phyloP scores from a whole-genome alignment of 169 alveolate species.

The Eimeria tenella region DNA sequence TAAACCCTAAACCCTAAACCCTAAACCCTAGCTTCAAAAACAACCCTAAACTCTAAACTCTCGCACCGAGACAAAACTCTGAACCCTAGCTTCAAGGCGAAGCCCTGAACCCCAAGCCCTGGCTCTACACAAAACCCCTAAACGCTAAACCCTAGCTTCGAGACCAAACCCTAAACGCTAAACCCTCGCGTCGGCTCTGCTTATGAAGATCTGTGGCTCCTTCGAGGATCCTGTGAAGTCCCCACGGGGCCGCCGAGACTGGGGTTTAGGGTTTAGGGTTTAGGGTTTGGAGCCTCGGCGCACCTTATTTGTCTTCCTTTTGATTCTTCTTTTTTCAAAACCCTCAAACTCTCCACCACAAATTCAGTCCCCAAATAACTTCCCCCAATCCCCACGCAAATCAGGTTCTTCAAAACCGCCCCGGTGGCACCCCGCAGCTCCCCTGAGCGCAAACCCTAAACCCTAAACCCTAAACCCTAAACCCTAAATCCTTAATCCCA shows the following conservation, averaged over 20 bases:
- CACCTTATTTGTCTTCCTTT: too few species aligned
- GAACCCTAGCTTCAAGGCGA: neutral
- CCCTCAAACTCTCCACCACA: slow-evolving; percentile 84
- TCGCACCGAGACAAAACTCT: neutral
- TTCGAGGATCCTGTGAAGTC: too few species aligned
- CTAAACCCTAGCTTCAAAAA: too few species aligned
- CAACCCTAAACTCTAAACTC: neutral
- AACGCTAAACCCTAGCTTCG: neutral
- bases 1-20: too few species aligned
- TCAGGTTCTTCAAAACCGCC: slow-evolving; percentile 90
- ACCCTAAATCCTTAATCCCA: too few species aligned
- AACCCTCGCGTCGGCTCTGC: too few species aligned
- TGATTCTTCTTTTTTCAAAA: neutral
- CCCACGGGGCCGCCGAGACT: too few species aligned
- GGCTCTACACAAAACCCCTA: neutral
- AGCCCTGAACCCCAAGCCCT: neutral
- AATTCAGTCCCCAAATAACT: slow-evolving; percentile 97
- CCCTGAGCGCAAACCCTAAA: slow-evolving; percentile 87
- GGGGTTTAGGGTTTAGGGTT: too few species aligned
- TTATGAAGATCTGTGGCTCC: too few species aligned
- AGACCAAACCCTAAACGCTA: too few species aligned
- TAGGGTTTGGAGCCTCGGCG: too few species aligned
- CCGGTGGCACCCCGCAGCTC: slow-evolving; percentile 95
- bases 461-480: neutral
- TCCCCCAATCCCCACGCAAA: slow-evolving; percentile 99